A percentile compares a stretch with the other conserved stretches of the same genome.
Evolutionary conservation across 352 stramenopile species (phyloP).

Genomic region (Plasmopara muralis): DNA sequence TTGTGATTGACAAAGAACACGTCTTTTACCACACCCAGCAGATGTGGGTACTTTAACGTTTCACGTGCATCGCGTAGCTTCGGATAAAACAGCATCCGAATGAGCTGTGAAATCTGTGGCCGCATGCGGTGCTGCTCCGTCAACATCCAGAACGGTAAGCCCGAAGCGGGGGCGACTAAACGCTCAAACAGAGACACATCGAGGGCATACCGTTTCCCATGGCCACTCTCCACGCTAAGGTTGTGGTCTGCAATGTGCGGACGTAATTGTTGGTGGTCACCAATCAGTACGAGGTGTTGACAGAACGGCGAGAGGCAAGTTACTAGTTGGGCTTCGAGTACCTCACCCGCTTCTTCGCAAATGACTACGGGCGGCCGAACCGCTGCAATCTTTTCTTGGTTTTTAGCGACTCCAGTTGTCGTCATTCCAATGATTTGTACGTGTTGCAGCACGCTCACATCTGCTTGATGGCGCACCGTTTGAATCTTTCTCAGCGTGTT

Average conservation of each 20-base stretch:
- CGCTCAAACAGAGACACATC: constrained; percentile 84
- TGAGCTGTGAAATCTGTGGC: constrained; percentile 67
- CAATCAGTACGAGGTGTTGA: constrained; percentile 84
- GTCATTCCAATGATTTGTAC: constrained; percentile 77
- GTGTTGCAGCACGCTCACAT: constrained; percentile 22
- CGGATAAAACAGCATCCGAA: constrained; percentile 66
- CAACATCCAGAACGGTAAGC: constrained; percentile 39
- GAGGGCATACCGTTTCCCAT: constrained; percentile 52
- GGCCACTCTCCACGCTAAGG: constrained; percentile 45
- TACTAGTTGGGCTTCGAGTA: constrained; percentile 69
- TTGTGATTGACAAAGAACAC: constrained; percentile 74
- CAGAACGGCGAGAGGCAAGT: constrained; percentile 49
- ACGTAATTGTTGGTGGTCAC: constrained; percentile 81
- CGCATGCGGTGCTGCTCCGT: constrained; percentile 76
- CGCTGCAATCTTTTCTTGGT: constrained; percentile 50
- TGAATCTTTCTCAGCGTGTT: constrained; percentile 26
- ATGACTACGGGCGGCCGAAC: constrained; percentile 68
- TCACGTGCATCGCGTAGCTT: constrained; percentile 44
- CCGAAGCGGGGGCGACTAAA: constrained; percentile 29
- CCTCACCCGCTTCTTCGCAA: constrained; percentile 84
- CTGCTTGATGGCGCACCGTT: constrained; percentile 22
- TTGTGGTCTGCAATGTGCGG: constrained; percentile 70
- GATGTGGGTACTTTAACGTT: constrained; percentile 39
- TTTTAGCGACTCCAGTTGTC: constrained; percentile 72
- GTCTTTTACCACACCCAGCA: constrained; percentile 49